Evolutionary conservation across 73 alveolate species (phyloP), one percentile per base, ranked within the genome.

Genomic region (Paramecium pentaurelia): DNA sequence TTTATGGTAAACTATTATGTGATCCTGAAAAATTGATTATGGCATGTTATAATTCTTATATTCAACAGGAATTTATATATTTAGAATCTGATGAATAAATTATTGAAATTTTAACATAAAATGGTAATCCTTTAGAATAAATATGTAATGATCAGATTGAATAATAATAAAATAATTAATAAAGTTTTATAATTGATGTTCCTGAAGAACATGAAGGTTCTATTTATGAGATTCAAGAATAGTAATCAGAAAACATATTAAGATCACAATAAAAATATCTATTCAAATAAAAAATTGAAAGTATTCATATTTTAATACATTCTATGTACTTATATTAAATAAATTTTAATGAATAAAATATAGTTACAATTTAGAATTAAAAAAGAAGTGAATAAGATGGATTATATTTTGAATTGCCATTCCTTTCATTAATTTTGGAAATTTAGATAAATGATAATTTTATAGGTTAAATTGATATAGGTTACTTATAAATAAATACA

Each of bases 141-240:
- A 40, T 80, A 25, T 27, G 49, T 8, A 80, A 34, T 6, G 88
- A 75, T 75, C 40, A 75, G 30, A 30, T 30, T 5, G 3, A 20
- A 32, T 34, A 75, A 42, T 38, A 32, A 30, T 9, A 38, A 38
- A 68, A 9, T 1, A 2, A 16, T 36, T n/a, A 36, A 37, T 32
- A 37, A 40, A 20, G 60, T 37, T 36, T 20, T 73, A 3, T 37
- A 5, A 71, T 77, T 38, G 90, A 77, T 42, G 71, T 77, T 22
- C 90, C 90, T 42, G 90, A 77, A 18, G 90, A 77, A 18, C 90
- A 77, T 77, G 90, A 77, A 77, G 49, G 49, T 2, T 77, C 90
- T 4, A 40, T 77, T 38, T 77, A 77, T 77, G 77, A 60, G 18
- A 12, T 60, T 27, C 37, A 60, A 2, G 77, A 60, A 20, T 60